A percentile compares a stretch with the other conserved stretches of the same genome.
Conservation (phyloP, 2,329 filamentous ascomycete species). For the Nemania diffusa region DNA sequence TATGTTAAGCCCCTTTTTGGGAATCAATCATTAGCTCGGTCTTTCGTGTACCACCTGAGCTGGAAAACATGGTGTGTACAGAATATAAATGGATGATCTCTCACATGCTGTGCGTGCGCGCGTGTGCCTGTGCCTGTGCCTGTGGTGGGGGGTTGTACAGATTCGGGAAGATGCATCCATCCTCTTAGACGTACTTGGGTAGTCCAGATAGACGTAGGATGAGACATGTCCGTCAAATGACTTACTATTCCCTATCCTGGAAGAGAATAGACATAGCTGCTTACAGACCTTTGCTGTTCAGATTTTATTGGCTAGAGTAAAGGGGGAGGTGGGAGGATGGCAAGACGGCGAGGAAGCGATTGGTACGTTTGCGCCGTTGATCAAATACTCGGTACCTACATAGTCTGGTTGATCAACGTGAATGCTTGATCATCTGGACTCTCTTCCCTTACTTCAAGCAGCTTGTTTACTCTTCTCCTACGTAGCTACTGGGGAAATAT, state of each 20-base stretch:
- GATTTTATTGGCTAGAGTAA: constrained; percentile 5
- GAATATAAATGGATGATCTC: constrained; percentile 5
- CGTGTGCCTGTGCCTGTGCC: constrained; percentile 4
- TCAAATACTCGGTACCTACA: no score
- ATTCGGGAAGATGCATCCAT: constrained; percentile 24
- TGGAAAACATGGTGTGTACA: constrained; percentile 1
- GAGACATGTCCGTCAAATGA: constrained; percentile 34
- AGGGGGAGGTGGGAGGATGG: constrained; percentile 18
- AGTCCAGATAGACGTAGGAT: no score
- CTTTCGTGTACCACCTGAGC: constrained; percentile 7
- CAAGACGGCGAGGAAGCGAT: constrained; percentile 3
- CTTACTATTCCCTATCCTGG: constrained; percentile 11
- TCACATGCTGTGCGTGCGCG: constrained; percentile 22
- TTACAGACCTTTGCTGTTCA: constrained; percentile 10
- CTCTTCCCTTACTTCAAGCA: constrained; percentile 6
- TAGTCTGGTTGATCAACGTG: neutral
- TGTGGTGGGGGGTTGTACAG: constrained; percentile 29
- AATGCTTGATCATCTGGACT: neutral
- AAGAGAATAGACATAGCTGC: constrained; percentile 3
- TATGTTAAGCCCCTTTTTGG: neutral
- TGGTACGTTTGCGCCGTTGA: constrained; percentile 12
- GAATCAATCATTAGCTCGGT: neutral
- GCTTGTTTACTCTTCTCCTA: neutral
- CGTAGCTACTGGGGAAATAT: no score
- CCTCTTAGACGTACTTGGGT: constrained; percentile 21